Conservation (phyloP, 805 yeast species). For the Starmerella stellata region DNA sequence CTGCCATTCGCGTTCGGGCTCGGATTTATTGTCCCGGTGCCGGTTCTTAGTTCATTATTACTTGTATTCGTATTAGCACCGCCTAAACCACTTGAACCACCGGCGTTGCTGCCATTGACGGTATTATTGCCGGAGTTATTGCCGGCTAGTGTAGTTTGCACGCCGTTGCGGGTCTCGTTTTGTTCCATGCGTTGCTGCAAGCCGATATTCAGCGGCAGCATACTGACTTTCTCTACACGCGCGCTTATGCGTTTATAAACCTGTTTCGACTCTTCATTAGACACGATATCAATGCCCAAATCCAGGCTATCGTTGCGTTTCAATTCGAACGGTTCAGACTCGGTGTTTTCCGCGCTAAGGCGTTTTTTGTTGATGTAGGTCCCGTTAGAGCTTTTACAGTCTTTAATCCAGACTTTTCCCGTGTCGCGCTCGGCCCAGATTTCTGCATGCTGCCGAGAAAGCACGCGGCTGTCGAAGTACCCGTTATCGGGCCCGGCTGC, state of each 20-base stretch:
- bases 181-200: conserved; percentile 6
- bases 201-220: conserved; percentile 29
- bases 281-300: conserved; percentile 67
- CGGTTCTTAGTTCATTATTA: background rate
- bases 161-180: background rate
- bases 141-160: background rate
- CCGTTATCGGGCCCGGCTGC: conserved; percentile 60
- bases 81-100: background rate
- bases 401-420: conserved; percentile 60
- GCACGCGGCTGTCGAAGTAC: conserved; percentile 80
- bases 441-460: conserved; percentile 87
- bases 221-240: conserved; percentile 52
- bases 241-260: conserved; percentile 80
- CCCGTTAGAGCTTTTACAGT: conserved; percentile 83
- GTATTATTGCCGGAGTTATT: background rate
- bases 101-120: background rate
- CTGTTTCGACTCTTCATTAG: conserved; percentile 31
- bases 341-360: conserved; percentile 39
- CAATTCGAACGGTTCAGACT: conserved; percentile 37
- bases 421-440: conserved; percentile 47
- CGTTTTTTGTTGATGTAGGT: conserved; percentile 71
- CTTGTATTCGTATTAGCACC: background rate
- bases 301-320: conserved; percentile 76
- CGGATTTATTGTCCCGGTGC: background rate
- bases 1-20: background rate